Percentiles rank a stretch among this genome's conserved stretches.
phyloP scores from a whole-genome alignment of 2,329 filamentous ascomycete species.

The Orbilia blumenaviensis region DNA sequence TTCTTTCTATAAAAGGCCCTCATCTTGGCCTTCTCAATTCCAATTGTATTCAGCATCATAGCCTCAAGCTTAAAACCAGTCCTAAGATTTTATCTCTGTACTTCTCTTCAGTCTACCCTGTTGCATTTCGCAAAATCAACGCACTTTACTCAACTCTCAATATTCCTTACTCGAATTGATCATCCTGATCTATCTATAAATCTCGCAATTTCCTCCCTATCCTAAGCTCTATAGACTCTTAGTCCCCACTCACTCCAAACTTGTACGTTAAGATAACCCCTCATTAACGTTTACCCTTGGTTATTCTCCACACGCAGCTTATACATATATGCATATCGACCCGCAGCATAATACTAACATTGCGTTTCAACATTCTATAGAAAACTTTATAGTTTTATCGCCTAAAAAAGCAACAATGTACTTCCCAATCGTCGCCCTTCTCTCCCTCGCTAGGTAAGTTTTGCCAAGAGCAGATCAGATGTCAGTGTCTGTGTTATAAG shows the following conservation, averaged over 20 bases:
- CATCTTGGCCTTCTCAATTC: neutral
- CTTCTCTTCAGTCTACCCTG: neutral
- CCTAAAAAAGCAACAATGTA: constrained; percentile 27
- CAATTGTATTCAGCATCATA: constrained; percentile 12
- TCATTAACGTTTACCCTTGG: neutral
- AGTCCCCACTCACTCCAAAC: neutral
- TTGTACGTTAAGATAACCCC: neutral
- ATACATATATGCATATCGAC: neutral
- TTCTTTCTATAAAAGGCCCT: constrained; percentile 34
- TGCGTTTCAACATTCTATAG: neutral
- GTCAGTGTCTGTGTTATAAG: no score
- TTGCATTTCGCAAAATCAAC: constrained; percentile 37
- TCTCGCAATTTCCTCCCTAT: neutral
- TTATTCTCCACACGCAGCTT: neutral
- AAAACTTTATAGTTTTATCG: constrained; percentile 14
- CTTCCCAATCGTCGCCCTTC: constrained; percentile 38
- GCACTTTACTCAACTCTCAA: neutral
- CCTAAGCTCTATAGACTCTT: neutral
- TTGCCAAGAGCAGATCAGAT: no score
- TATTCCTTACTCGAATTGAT: no score
- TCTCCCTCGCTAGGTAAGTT: constrained; percentile 38
- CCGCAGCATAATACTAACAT: neutral
- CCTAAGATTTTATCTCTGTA: no score
- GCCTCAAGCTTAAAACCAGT: no score
- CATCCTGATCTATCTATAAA: constrained; percentile 8